phyloP scores from a whole-genome alignment of 1,139 yeast genomes.

The Suhomyces guaymorum region DNA sequence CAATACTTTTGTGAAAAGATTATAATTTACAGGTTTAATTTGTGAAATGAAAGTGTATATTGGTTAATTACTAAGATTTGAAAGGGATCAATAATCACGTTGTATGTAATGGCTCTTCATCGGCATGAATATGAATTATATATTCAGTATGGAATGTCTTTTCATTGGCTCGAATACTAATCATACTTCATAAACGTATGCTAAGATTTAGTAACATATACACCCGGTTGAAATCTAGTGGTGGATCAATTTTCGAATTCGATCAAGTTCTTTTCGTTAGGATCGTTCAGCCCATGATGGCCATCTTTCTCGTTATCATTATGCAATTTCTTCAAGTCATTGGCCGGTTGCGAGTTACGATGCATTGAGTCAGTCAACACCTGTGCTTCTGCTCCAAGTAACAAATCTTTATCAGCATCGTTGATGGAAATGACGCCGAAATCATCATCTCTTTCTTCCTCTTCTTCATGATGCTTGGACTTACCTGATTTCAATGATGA shows the following conservation, averaged over 20 bases:
- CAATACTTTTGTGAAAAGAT: too few species aligned
- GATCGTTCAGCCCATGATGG: background rate
- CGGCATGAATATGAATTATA: too few species aligned
- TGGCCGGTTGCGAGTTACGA: constrained; percentile 13
- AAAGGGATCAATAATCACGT: too few species aligned
- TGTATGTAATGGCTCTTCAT: too few species aligned
- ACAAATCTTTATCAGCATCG: constrained; percentile 48
- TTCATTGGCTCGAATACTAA: too few species aligned
- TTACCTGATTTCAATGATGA: constrained; percentile 31
- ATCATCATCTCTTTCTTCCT: constrained; percentile 51
- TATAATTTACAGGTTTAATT: too few species aligned
- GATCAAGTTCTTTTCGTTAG: constrained; percentile 6
- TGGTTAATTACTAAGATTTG: too few species aligned
- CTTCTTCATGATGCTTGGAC: constrained; percentile 35
- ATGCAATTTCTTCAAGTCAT: constrained; percentile 31
- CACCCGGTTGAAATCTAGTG: too few species aligned
- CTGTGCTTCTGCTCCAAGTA: constrained; percentile 50
- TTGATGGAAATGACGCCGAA: constrained; percentile 48
- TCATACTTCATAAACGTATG: too few species aligned
- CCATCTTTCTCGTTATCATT: constrained; percentile 16
- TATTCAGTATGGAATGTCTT: too few species aligned
- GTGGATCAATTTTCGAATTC: constrained; percentile 9
- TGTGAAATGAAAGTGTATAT: too few species aligned
- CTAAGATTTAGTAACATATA: too few species aligned
- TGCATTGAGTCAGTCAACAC: constrained; percentile 27